A percentile compares a stretch with the other conserved stretches of the same genome.
These are phyloP conservation scores for Fusarium xylarioides DNA, from an alignment of 2,329 filamentous ascomycete genomes.

Conservation along the genomic window DNA sequence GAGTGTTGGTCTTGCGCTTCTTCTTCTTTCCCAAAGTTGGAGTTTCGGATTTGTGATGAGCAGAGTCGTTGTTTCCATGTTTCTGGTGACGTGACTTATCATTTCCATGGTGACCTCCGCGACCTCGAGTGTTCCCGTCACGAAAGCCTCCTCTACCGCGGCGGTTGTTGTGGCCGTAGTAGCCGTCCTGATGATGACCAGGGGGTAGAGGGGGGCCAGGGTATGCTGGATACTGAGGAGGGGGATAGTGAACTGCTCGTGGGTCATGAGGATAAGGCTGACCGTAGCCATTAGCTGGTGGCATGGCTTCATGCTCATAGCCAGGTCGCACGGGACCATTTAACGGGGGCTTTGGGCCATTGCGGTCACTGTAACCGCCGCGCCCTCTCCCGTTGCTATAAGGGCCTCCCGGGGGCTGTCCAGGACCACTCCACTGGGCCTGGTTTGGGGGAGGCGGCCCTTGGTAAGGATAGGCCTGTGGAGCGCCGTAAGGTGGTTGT, in stretches of 20 bases:
- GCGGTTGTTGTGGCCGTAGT: conserved; percentile 48
- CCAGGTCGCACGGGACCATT: conserved; percentile 47
- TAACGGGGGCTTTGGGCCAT: conserved; percentile 47
- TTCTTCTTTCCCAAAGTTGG: conserved; percentile 69
- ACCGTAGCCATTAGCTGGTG: conserved; percentile 50
- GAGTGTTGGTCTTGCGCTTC: conserved; percentile 75
- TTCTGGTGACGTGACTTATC: conserved; percentile 54
- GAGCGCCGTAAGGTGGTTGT: conserved; percentile 55
- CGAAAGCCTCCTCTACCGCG: conserved; percentile 49
- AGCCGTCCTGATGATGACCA: conserved; percentile 47
- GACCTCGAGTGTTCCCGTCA: conserved; percentile 54
- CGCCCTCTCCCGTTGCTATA: conserved; percentile 53
- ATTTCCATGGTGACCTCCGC: conserved; percentile 54
- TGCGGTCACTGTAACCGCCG: conserved; percentile 58
- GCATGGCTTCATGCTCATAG: conserved; percentile 48
- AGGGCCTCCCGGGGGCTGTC: conserved; percentile 46
- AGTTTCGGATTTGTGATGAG: conserved; percentile 50
- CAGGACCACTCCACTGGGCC: conserved; percentile 48
- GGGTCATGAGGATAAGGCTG: conserved; percentile 54
- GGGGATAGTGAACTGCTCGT: conserved; percentile 46
- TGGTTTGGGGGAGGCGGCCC: conserved; percentile 48
- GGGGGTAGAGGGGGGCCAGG: conserved; percentile 52
- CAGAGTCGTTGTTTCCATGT: conserved; percentile 47
- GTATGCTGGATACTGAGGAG: conserved; percentile 52
- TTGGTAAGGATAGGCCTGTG: conserved; percentile 53